These are phyloP conservation scores for Saccharomyces hybrid DNA, from an alignment of 1,139 yeast genomes.

Conservation along the genomic window DNA sequence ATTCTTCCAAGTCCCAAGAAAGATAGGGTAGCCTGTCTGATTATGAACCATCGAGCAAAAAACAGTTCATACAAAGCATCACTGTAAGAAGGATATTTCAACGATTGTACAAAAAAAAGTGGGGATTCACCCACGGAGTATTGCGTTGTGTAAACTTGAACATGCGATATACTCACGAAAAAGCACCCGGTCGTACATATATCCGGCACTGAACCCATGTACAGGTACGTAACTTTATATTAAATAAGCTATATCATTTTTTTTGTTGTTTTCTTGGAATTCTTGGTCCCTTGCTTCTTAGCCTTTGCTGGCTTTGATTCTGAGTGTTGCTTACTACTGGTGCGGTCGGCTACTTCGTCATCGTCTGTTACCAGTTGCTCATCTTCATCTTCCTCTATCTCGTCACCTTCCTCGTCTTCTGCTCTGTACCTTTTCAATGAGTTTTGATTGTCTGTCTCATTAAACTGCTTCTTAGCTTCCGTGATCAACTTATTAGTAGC, in stretches of 20 bases:
- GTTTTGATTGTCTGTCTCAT: constrained; percentile 49
- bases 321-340: neutral
- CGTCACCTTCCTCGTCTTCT: constrained; percentile 32
- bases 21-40: too few relatives aligned
- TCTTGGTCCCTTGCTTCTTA: neutral
- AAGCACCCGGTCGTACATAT: neutral
- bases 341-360: constrained; percentile 6
- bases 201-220: neutral
- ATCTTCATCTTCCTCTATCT: constrained; percentile 27
- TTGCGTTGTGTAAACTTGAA: too few relatives aligned
- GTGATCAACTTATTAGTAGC: constrained; percentile 67
- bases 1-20: too few relatives aligned
- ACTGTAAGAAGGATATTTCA: too few relatives aligned
- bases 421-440: constrained; percentile 27
- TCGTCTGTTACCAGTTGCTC: constrained; percentile 14
- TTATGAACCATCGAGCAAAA: too few relatives aligned
- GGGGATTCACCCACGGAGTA: too few relatives aligned
- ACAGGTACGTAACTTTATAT: neutral
- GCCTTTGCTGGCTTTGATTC: constrained; percentile 1
- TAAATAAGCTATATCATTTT: neutral
- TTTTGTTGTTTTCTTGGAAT: neutral
- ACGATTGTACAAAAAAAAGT: too few relatives aligned
- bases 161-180: too few relatives aligned
- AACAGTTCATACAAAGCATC: too few relatives aligned
- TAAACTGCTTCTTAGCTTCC: constrained; percentile 77